Evolutionary conservation across 2,329 filamentous ascomycete genomes (phyloP), one percentile per base, ranked within the genome.

Genomic region (Beauveria brongniartii): DNA sequence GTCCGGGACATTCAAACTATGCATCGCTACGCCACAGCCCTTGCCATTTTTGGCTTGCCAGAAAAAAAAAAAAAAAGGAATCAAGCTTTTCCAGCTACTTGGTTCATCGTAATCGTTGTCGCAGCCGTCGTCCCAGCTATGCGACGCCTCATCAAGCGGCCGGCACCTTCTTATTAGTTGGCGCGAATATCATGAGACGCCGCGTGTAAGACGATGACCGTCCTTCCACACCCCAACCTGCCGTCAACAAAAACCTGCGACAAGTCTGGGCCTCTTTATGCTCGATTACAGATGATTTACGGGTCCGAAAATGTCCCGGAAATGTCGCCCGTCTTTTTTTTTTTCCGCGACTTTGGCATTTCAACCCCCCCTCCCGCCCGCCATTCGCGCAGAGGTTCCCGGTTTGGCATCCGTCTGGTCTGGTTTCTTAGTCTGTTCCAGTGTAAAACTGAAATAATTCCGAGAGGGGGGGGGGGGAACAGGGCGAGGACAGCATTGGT

Each of bases 331-430:
- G 34, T 37, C 12, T 34, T 34, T 34, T 34, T 34, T 12, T 12
- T 34, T 12, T 34, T 1, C 10, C 4, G 10, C 30, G 10, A 5
- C 30, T 34, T 37, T 37, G 34, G 12, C 34, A 16, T 12, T 37
- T 37, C 3, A 37, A 37, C 12, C 34, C 34, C n/a, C 18, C 6
- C 28, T 9, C 30, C 3, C 28, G 9, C n/a, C 18, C 28, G 3
- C 9, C 22, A 12, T n/a, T 53, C 20, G 12, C 30, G 30, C 44
- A 46, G 55, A n/a, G 46, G 22, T 24, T 16, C 26, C 55, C 46
- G 46, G 55, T 58, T 58, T 58, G 56, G 56, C 18, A 43, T 58
- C 55, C 56, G 56, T 59, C 56, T 59, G 56, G 56, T 59, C 34
- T 59, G 5, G 28, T n/a, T 20, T 58, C 47, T 59, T 52, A 52